phyloP scores from a whole-genome alignment of 257 asterid genomes.

The Datura wrightii region DNA sequence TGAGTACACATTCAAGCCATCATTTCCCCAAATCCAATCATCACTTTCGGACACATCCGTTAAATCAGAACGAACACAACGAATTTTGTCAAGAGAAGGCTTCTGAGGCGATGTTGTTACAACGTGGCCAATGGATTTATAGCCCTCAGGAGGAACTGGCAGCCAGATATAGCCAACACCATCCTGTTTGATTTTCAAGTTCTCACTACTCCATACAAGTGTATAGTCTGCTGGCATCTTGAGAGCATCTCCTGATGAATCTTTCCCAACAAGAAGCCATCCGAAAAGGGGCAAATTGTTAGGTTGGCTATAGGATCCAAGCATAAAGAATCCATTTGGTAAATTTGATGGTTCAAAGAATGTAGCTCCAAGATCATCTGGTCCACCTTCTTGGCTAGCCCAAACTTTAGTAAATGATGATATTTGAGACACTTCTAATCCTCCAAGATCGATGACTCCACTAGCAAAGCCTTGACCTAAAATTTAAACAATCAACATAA shows the following conservation, averaged over 20 bases:
- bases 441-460: conserved; percentile 72
- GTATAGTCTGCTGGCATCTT: conserved; percentile 58
- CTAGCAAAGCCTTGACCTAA: conserved; percentile 64
- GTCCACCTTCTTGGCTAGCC: conserved; percentile 75
- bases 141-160: conserved; percentile 60
- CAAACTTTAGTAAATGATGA: conserved; percentile 60
- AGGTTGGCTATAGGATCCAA: conserved; percentile 76
- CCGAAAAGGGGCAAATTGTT: conserved; percentile 70
- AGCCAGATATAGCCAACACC: conserved; percentile 59
- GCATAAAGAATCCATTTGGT: conserved; percentile 75
- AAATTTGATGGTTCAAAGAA: conserved; percentile 67
- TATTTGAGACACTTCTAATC: conserved; percentile 56
- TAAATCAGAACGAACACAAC: conserved; percentile 57
- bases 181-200: conserved; percentile 49
- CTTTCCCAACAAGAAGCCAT: conserved; percentile 71
- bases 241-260: conserved; percentile 41
- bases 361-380: conserved; percentile 69
- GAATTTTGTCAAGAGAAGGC: conserved; percentile 50
- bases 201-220: conserved; percentile 66
- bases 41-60: conserved; percentile 45
- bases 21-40: conserved; percentile 63
- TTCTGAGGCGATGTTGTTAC: conserved; percentile 55
- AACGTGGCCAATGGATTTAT: conserved; percentile 55
- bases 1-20: conserved; percentile 46
- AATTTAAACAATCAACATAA: not conserved